Evolutionary conservation across 2,329 filamentous ascomycete genomes (phyloP).

Genomic region (Amauroascus verrucosus): DNA sequence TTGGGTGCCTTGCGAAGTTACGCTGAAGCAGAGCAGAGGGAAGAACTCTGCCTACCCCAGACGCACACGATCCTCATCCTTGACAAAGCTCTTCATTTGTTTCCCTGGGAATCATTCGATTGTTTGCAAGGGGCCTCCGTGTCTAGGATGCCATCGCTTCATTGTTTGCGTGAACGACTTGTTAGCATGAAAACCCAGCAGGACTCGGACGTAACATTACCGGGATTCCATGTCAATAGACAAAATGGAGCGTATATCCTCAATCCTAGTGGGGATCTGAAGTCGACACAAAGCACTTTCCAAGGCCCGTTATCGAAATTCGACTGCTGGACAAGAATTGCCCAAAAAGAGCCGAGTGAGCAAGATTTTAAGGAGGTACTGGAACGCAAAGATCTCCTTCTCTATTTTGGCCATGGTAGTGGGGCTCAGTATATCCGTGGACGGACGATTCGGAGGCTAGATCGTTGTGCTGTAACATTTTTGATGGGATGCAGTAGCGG

Average conservation of each 20-base stretch:
- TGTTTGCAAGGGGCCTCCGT: constrained; percentile 71
- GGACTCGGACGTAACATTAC: background rate
- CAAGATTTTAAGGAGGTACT: constrained; percentile 63
- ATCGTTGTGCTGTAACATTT: constrained; percentile 69
- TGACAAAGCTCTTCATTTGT: constrained; percentile 79
- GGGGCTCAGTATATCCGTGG: constrained; percentile 89
- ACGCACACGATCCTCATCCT: constrained; percentile 76
- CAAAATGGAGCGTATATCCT: constrained; percentile 57
- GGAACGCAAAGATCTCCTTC: constrained; percentile 56
- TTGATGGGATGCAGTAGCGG: constrained; percentile 93
- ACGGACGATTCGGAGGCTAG: constrained; percentile 67
- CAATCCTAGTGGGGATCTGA: constrained; percentile 78
- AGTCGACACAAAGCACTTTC: constrained; percentile 67
- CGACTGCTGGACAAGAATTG: constrained; percentile 56
- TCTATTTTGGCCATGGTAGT: constrained; percentile 95
- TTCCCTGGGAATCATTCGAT: constrained; percentile 92
- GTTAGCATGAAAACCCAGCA: constrained; percentile 26
- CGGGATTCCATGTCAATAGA: constrained; percentile 46
- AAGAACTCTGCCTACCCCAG: constrained; percentile 18
- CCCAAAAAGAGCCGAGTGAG: constrained; percentile 62
- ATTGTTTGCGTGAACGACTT: constrained; percentile 67
- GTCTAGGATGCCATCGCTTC: constrained; percentile 78
- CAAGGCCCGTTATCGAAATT: constrained; percentile 50
- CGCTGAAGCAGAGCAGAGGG: constrained; percentile 41
- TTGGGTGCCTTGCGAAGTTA: constrained; percentile 75